phyloP scores from a whole-genome alignment of 768 basidiomycete genomes.

The Pluteus cervinus region DNA sequence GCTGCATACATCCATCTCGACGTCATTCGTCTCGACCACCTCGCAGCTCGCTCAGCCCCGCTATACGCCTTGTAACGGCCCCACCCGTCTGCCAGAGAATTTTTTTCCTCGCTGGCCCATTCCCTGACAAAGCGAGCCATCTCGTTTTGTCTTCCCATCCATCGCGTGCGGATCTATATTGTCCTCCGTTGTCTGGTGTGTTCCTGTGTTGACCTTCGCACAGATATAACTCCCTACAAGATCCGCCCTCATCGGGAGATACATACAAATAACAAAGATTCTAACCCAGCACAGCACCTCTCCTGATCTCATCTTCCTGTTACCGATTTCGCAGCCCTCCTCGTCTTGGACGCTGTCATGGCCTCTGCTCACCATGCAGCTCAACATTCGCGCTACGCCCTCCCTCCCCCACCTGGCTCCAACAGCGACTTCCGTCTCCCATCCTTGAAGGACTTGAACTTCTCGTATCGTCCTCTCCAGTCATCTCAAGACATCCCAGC shows the following conservation, averaged over 20 bases:
- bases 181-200: conserved; percentile 8
- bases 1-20: too few relatives aligned
- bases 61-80: too few relatives aligned
- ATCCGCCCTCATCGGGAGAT: conserved; percentile 70
- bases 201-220: conserved; percentile 16
- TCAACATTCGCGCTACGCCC: conserved; percentile 32
- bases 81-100: too few relatives aligned
- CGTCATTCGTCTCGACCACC: too few relatives aligned
- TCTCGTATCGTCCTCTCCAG: conserved; percentile 28
- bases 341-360: conserved; percentile 26
- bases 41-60: too few relatives aligned
- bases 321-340: conserved; percentile 23
- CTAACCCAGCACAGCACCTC: conserved; percentile 24
- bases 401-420: conserved; percentile 28
- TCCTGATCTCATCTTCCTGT: conserved; percentile 36
- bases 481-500: conserved; percentile 22
- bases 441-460: conserved; percentile 70
- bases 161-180: conserved; percentile 11
- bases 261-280: conserved; percentile 39
- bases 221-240: conserved; percentile 24
- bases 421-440: conserved; percentile 54
- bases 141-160: too few relatives aligned
- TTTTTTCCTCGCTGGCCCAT: too few relatives aligned
- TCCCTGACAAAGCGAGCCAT: too few relatives aligned
- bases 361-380: conserved; percentile 43